Percentiles rank a stretch among this genome's conserved stretches.
phyloP scores from a whole-genome alignment of 1,284 basidiomycete species.

The Agaricales sp. region DNA sequence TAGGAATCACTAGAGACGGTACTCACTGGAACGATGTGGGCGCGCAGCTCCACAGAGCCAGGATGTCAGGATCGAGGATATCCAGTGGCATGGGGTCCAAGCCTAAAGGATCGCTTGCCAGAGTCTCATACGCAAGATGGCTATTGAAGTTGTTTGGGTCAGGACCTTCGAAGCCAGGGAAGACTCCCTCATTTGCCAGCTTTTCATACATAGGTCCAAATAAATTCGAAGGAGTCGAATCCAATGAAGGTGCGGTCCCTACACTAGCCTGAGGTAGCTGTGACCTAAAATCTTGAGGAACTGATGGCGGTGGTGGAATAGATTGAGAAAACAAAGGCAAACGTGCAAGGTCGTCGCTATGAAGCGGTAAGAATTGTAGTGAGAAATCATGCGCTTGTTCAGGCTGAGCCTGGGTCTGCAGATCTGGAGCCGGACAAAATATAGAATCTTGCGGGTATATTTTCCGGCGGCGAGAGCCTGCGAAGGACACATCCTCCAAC shows the following conservation, averaged over 20 bases:
- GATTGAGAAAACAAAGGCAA: neutral
- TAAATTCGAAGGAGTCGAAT: neutral
- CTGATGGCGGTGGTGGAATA: neutral
- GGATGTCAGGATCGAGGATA: neutral
- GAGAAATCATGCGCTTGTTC: no score
- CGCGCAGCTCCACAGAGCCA: neutral
- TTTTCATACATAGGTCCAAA: no score
- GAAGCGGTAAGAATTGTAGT: neutral
- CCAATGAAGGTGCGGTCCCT: neutral
- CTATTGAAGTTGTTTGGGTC: neutral
- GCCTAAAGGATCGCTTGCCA: neutral
- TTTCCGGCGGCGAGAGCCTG: no score
- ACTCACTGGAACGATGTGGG: neutral
- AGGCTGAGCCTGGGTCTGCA: neutral
- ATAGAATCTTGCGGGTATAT: neutral
- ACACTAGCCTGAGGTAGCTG: neutral
- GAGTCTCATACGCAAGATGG: neutral
- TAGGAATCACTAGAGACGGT: neutral
- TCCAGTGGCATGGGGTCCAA: neutral
- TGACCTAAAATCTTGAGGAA: neutral
- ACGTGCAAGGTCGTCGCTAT: neutral
- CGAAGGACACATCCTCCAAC: no score
- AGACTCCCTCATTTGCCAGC: neutral
- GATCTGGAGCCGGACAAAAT: neutral
- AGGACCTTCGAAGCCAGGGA: no score